Evolutionary conservation across 768 basidiomycete genomes (phyloP), one percentile per base, ranked within the genome.

Genomic region (Boletellus emodensis): DNA sequence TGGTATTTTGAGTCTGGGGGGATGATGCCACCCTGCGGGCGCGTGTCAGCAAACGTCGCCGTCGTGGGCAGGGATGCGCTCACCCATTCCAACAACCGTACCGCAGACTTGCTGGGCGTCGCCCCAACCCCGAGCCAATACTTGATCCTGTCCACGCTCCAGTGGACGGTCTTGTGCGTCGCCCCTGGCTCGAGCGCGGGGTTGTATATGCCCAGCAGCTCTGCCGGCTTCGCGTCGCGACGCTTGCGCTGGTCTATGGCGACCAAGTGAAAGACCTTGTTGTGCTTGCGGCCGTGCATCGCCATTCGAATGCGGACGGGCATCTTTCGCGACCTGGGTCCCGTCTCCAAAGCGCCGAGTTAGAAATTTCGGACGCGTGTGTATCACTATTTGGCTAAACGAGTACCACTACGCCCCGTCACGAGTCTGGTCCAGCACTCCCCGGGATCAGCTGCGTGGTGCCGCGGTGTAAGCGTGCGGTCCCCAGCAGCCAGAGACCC

Each of bases 91-190:
- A 98, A 69, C 56, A 97, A 61, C 59, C 77, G 84, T 36, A 85
- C 80, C 5, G 89, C 90, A 6, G 85, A 76, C 62, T 84, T 83
- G 40, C 82, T 87, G 1, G 95, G 95, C 52, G 79, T 67, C 32
- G 95, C 95, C 0, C 94, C 94, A 15, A 86, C 81, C 32, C 77
- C 77, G 35, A 97, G 68, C 95, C 95, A 98, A 62, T 90, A 92
- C 51, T 78, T 77, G 66, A 98, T 90, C 64, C 95, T 82, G 59
- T 90, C 85, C 22, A 86, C 84, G 67, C 92, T 93, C 94, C 94
- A 97, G 59, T 85, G 80, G 49, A 97, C 75, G 32, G 80, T 83
- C 70, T 94, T 95, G 57, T 80, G 76, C 20, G 72, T 67, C 51
- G 75, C 67, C 34, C 75, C 78, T 15, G 64, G 73, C 44, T 67